Evolutionary conservation across 2,329 filamentous ascomycete genomes (phyloP).

Genomic region (Pseudogymnoascus destructans): DNA sequence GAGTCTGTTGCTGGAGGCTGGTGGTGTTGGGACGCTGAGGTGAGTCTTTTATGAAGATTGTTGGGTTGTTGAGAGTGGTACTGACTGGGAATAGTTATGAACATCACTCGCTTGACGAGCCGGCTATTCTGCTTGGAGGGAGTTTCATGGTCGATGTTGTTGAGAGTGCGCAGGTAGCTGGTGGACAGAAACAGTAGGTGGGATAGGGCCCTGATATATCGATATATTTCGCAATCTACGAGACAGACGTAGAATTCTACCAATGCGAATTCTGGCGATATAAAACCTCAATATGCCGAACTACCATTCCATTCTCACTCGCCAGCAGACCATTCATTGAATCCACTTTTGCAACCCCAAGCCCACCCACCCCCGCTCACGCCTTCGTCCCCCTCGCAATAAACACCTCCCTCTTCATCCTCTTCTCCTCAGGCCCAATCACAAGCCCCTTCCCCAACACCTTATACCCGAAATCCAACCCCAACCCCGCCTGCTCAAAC

Average conservation of each 20-base stretch:
- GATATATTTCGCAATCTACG: background rate
- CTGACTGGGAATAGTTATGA: constrained; percentile 44
- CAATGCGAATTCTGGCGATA: background rate
- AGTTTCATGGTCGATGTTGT: constrained; percentile 41
- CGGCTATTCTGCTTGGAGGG: constrained; percentile 65
- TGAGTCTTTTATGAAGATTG: constrained; percentile 27
- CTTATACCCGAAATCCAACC: constrained; percentile 42
- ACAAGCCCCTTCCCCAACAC: constrained; percentile 38
- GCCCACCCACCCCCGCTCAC: background rate
- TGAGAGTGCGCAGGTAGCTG: constrained; percentile 8
- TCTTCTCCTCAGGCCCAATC: constrained; percentile 28
- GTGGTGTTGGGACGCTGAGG: constrained; percentile 72
- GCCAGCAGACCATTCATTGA: background rate
- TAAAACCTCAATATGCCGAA: background rate
- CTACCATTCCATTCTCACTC: background rate
- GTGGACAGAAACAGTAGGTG: background rate
- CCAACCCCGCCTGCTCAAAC: constrained; percentile 50
- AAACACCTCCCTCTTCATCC: constrained; percentile 33
- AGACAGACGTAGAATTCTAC: background rate
- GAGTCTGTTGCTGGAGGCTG: constrained; percentile 72
- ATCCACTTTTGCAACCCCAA: background rate
- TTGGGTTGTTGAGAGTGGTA: background rate
- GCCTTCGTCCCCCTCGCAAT: constrained; percentile 37
- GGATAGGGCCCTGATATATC: background rate
- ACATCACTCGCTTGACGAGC: constrained; percentile 64